Conservation (phyloP, 129 eudicot species). For the Lactuca sativa region DNA sequence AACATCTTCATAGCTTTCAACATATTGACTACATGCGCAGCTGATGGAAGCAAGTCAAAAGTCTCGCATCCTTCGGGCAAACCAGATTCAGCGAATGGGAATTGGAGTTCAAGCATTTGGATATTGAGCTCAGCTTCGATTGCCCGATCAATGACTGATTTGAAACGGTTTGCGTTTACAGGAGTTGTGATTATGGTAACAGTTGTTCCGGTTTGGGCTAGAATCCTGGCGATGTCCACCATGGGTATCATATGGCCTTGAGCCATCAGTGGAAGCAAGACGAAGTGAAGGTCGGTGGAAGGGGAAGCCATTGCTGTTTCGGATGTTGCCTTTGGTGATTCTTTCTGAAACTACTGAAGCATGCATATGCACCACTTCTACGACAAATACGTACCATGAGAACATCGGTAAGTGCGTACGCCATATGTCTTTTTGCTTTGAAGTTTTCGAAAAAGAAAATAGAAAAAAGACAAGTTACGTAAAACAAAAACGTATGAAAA, state of each 20-base stretch:
- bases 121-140: constrained; percentile 25
- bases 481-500: neutral
- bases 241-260: constrained; percentile 47
- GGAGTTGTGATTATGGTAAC: constrained; percentile 37
- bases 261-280: constrained; percentile 32
- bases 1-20: constrained; percentile 24
- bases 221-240: constrained; percentile 34
- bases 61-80: constrained; percentile 19
- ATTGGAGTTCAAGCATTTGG: constrained; percentile 13
- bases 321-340: neutral
- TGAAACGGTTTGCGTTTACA: constrained; percentile 25
- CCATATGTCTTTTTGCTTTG: neutral
- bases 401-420: neutral
- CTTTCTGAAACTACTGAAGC: neutral
- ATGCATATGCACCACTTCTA: neutral
- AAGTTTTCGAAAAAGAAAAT: neutral
- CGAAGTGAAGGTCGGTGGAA: constrained; percentile 25
- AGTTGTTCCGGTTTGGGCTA: constrained; percentile 23
- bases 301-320: neutral
- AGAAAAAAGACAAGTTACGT: neutral
- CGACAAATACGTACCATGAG: neutral
- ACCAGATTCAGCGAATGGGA: constrained; percentile 8
- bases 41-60: constrained; percentile 11
- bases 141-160: neutral
- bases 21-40: neutral